These are phyloP conservation scores for Lithospermum erythrorhizon DNA, from an alignment of 257 asterid species.

Conservation along the genomic window DNA sequence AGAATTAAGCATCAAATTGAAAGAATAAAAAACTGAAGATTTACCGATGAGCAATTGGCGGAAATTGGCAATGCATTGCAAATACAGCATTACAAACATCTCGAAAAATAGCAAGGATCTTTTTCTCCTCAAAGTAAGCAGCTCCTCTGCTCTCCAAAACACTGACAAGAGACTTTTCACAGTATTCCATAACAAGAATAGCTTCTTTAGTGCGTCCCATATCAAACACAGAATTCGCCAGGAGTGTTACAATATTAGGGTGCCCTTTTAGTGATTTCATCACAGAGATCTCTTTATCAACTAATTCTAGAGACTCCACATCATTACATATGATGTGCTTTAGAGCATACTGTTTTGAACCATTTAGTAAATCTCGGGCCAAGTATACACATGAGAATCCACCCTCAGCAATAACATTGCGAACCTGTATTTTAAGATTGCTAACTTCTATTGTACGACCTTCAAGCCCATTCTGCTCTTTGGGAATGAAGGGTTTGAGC, in stretches of 20 bases:
- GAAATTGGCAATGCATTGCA: conserved; percentile 89
- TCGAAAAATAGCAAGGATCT: conserved; percentile 62
- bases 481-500: conserved; percentile 71
- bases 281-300: conserved; percentile 68
- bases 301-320: conserved; percentile 70
- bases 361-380: conserved; percentile 74
- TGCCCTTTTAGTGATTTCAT: conserved; percentile 91
- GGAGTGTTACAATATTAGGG: conserved; percentile 73
- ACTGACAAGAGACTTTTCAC: conserved; percentile 77
- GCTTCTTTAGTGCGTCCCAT: conserved; percentile 97
- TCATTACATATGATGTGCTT: conserved; percentile 92
- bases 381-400: conserved; percentile 91
- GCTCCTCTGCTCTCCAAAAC: conserved; percentile 89
- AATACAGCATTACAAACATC: conserved; percentile 85
- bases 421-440: conserved; percentile 69
- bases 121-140: conserved; percentile 90
- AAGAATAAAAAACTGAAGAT: conserved; percentile 1
- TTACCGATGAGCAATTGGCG: conserved; percentile 94
- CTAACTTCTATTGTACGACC: conserved; percentile 84
- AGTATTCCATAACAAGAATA: conserved; percentile 84
- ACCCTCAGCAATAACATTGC: conserved; percentile 87
- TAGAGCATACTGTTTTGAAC: conserved; percentile 79
- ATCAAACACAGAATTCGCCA: conserved; percentile 65
- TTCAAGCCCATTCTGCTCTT: conserved; percentile 92
- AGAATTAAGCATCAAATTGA: background rate